Evolutionary conservation across 2,329 filamentous ascomycete genomes (phyloP).

Genomic region (Calonectria crousiana): DNA sequence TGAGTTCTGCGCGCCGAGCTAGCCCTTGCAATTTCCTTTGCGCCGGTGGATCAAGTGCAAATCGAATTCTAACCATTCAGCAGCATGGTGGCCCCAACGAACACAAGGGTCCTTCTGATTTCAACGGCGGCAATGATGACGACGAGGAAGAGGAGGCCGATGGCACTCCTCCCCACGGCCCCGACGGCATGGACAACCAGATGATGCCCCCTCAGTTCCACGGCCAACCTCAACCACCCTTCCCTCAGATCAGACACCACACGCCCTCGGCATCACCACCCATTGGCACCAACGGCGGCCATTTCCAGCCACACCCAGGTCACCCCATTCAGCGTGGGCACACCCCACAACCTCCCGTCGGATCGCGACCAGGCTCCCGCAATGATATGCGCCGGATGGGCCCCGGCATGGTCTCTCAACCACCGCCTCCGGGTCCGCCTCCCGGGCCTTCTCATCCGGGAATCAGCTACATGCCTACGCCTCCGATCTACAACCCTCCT

Average conservation of each 20-base stretch:
- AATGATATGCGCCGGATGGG: conserved; percentile 82
- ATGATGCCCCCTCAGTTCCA: conserved; percentile 80
- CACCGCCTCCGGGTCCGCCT: conserved; percentile 60
- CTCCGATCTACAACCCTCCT: conserved; percentile 82
- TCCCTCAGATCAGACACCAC: conserved; percentile 83
- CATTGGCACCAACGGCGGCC: conserved; percentile 78
- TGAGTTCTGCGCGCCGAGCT: conserved; percentile 61
- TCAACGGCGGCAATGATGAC: conserved; percentile 88
- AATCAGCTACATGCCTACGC: conserved; percentile 88
- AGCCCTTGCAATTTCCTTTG: not conserved
- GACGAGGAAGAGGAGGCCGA: conserved; percentile 82
- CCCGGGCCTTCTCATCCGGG: conserved; percentile 69
- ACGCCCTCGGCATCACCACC: conserved; percentile 91
- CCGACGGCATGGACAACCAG: conserved; percentile 68
- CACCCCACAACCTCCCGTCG: conserved; percentile 81
- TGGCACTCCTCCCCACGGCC: conserved; percentile 75
- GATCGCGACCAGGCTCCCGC: conserved; percentile 78
- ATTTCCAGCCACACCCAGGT: conserved; percentile 64
- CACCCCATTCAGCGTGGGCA: conserved; percentile 72
- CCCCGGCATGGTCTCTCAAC: conserved; percentile 78
- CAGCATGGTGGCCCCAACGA: conserved; percentile 95
- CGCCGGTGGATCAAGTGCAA: conserved; percentile 12
- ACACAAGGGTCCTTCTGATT: conserved; percentile 95
- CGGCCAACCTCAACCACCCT: conserved; percentile 69
- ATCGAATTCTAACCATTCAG: conserved; percentile 13